Evolutionary conservation across 78 protist genomes (phyloP).

Genomic region (Tieghemostelium lacteum): DNA sequence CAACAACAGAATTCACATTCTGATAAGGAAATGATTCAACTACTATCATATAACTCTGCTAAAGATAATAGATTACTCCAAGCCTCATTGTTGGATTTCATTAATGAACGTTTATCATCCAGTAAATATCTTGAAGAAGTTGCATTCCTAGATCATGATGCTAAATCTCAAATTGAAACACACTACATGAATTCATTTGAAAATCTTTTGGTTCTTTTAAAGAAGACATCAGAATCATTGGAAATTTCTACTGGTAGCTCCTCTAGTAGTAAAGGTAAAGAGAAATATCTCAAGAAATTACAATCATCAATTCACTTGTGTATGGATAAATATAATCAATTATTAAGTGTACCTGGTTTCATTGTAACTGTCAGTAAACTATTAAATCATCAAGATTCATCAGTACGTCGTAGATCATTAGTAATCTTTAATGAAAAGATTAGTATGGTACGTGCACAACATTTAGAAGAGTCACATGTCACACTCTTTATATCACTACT

Average conservation of each 20-base stretch:
- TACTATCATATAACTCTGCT: background rate
- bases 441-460: background rate
- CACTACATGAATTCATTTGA: conserved; percentile 22
- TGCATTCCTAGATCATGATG: background rate
- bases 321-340: conserved; percentile 58
- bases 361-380: conserved; percentile 34
- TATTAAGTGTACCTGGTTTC: conserved; percentile 64
- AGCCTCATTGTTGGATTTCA: conserved; percentile 37
- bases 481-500: conserved; percentile 27
- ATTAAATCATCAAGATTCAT: conserved; percentile 42
- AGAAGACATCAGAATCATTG: conserved; percentile 16
- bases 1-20: background rate
- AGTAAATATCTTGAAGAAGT: conserved; percentile 22
- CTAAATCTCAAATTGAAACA: conserved; percentile 7
- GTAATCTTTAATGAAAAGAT: conserved; percentile 74
- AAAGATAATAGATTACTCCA: conserved; percentile 67
- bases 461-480: conserved; percentile 10
- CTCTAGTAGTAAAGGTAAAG: conserved; percentile 22
- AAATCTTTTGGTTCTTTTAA: conserved; percentile 9
- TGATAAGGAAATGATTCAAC: background rate
- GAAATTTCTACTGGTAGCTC: background rate
- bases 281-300: conserved; percentile 44
- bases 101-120: conserved; percentile 31
- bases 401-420: conserved; percentile 73
- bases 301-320: conserved; percentile 40